phyloP scores from a whole-genome alignment of 805 yeast genomes.

The Nakazawaea ernobii region DNA sequence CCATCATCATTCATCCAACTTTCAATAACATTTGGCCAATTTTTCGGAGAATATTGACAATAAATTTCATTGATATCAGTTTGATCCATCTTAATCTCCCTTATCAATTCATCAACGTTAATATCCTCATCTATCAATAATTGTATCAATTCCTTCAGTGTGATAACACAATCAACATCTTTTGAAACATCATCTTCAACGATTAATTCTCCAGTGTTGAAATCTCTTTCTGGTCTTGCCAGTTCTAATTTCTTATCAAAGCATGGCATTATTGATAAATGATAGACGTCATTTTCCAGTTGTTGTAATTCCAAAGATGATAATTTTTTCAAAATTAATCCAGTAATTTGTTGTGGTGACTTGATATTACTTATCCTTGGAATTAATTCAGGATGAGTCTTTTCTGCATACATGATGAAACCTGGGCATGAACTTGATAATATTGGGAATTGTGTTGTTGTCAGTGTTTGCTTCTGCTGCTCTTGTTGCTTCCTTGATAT shows the following conservation, averaged over 20 bases:
- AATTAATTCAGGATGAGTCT: conserved; percentile 83
- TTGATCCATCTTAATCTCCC: conserved; percentile 13
- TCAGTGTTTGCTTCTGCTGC: conserved; percentile 5
- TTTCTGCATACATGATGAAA: conserved; percentile 92
- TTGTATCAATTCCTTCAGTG: conserved; percentile 81
- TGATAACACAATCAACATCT: conserved; percentile 92
- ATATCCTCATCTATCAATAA: conserved; percentile 52
- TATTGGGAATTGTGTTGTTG: conserved; percentile 33
- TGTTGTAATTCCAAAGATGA: conserved; percentile 24
- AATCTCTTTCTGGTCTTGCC: conserved; percentile 65
- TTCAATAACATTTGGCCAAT: conserved; percentile 54
- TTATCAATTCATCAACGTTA: conserved; percentile 24
- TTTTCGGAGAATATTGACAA: conserved; percentile 39
- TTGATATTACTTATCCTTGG: conserved; percentile 68
- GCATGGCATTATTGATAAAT: conserved; percentile 91
- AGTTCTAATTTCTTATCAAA: conserved; percentile 96
- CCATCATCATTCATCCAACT: conserved; percentile 78
- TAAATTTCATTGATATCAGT: conserved; percentile 14
- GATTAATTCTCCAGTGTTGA: conserved; percentile 14
- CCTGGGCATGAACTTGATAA: conserved; percentile 88
- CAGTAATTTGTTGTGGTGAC: conserved; percentile 93
- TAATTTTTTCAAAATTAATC: conserved; percentile 60
- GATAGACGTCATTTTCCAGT: conserved; percentile 48
- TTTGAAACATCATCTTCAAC: conserved; percentile 15
- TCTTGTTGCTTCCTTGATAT: conserved; percentile 13